Evolutionary conservation across 352 stramenopile genomes (phyloP), one percentile per base, ranked within the genome.

Genomic region (Peronospora farinosa): DNA sequence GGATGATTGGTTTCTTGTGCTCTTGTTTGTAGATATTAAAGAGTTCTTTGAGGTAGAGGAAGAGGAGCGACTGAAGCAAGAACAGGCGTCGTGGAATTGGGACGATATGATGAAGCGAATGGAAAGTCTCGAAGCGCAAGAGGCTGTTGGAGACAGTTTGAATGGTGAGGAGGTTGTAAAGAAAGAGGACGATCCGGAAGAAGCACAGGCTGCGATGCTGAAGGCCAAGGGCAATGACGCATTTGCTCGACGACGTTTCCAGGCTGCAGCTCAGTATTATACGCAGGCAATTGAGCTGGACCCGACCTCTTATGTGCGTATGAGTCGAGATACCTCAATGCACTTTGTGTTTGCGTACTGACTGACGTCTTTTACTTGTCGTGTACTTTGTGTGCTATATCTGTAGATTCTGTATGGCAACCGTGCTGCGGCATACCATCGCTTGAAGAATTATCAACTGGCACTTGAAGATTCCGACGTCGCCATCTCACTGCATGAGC

Each of bases 81-180:
- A 86, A 38, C 55, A 78, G 13, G 67, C 72, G 0, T 46, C 54
- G 17, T 94, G 83, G 83, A 71, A 78, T 33, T 94, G 83, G 83
- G 78, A 94, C 43, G 80, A 92, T 1, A 73, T 86, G 54, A 92
- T 94, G 80, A 80, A 82, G 49, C 77, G 80, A 33, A 88, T 94
- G 65, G 80, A 94, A 50, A 79, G 84, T 41, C 63, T 94, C 1
- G 83, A 94, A 55, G 66, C 65, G n/a, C 64, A 64, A 17, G 83
- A 94, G 63, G 62, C 73, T 16, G 41, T 35, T 25, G 58, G 54
- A 19, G 56, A 58, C 13, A 60, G 39, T 2, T 39, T 49, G n/a
- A 58, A 84, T 30, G 64, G 31, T 0, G 57, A 78, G 35, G 66
- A 72, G 11, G 62, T 60, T 9, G 10, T 44, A 25, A 43, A 35